Evolutionary conservation across 805 yeast species (phyloP), one percentile per base, ranked within the genome.

Genomic region (Zygoascus bituminiphila): DNA sequence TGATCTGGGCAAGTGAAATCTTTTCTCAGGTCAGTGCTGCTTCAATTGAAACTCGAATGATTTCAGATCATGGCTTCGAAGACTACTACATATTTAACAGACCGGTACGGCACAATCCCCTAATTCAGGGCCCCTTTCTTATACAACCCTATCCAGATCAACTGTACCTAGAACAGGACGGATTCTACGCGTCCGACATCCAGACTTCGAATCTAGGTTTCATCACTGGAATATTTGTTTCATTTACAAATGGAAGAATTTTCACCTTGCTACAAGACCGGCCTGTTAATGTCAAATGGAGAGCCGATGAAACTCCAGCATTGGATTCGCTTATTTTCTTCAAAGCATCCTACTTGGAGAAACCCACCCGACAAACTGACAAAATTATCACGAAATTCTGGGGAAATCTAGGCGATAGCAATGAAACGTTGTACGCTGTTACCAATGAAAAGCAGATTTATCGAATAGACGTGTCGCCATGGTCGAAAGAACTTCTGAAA

Each of bases 111-210:
- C 19, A 9, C 10, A 37, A 47, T 1, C 48, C 43, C 17, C 38
- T 51, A 12, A 45, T 54, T 12, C 79, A 75, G 57, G 87, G 87
- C 1, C 84, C 87, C 1, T 67, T 77, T 46, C 56, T 67, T 0
- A 64, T 79, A 12, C 58, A 64, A 25, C 84, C 85, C 2, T 82
- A 70, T 53, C 84, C 85, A 0, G 73, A 70, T 2, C 62, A 58
- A 9, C 60, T 82, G 2, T 81, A 82, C 58, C 5, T 41, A 19
- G 44, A 41, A 22, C 44, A 41, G 15, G 44, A 41, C 25, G 68
- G 66, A 2, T 73, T 68, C 29, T 67, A 68, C 7, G 76, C 77
- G 0, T 51, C 61, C 5, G 69, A 67, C 26, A 57, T 77, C 7
- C 39, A 57, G 0, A 48, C 63, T 4, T 10, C 63, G 60, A 42